A percentile compares a stretch with the other conserved stretches of the same genome.
These are phyloP conservation scores for Fusarium concolor DNA, from an alignment of 2,329 filamentous ascomycete genomes.

Conservation along the genomic window DNA sequence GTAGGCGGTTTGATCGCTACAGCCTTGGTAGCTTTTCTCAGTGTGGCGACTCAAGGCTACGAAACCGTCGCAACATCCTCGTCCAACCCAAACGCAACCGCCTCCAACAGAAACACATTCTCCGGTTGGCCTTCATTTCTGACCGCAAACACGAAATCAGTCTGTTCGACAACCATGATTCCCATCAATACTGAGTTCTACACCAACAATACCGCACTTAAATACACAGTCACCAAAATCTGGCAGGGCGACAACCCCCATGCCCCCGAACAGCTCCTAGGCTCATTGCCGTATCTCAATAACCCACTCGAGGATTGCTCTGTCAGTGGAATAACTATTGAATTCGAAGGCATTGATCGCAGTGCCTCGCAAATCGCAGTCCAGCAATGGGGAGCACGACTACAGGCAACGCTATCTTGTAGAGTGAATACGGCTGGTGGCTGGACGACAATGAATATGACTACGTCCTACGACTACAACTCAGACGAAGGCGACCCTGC, in stretches of 20 bases:
- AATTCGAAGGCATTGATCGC: not conserved
- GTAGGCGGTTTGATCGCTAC: not conserved
- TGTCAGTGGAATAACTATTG: not conserved
- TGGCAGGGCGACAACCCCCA: not conserved
- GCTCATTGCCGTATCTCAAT: not conserved
- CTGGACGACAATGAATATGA: not conserved
- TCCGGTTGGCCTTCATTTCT: not conserved
- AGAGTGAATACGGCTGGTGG: not conserved
- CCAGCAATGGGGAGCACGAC: not conserved
- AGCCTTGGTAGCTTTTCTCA: not conserved
- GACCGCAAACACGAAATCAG: not conserved
- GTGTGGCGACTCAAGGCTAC: slow-evolving; percentile 1
- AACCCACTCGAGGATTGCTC: not conserved
- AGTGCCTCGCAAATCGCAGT: not conserved
- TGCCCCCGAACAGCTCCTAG: not conserved
- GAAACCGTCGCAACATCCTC: not conserved
- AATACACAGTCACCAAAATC: not conserved
- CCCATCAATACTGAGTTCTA: not conserved
- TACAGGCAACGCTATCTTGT: not conserved
- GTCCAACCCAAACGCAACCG: not conserved
- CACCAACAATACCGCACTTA: not conserved
- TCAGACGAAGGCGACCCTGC: not conserved
- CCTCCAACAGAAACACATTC: not conserved
- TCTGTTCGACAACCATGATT: not conserved
- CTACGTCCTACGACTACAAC: not conserved